Evolutionary conservation across 2,329 filamentous ascomycete genomes (phyloP).

Genomic region (Ceratocystis papillata): DNA sequence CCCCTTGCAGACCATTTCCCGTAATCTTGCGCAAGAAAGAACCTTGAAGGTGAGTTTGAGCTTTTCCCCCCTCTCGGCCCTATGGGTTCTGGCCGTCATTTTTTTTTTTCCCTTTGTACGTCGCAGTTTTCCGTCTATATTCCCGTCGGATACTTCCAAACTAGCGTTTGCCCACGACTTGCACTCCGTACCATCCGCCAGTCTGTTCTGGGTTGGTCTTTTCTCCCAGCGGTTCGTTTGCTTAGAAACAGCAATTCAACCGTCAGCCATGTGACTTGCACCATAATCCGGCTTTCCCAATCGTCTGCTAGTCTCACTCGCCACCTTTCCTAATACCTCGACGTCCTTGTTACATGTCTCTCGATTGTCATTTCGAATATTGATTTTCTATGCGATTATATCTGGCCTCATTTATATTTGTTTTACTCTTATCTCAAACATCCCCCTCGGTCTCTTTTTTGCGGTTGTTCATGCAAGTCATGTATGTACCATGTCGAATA

Average conservation of each 20-base stretch:
- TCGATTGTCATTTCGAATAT: neutral
- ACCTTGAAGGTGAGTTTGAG: slow-evolving; percentile 21
- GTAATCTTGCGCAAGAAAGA: slow-evolving; percentile 15
- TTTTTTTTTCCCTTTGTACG: neutral
- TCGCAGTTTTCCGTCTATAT: neutral
- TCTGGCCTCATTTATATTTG: neutral
- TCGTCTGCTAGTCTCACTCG: neutral
- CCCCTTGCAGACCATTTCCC: slow-evolving; percentile 3
- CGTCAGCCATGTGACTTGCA: neutral
- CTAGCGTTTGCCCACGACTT: neutral
- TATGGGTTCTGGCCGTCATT: neutral
- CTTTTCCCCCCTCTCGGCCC: neutral
- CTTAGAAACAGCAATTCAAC: neutral
- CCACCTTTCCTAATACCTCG: neutral
- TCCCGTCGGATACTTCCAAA: neutral
- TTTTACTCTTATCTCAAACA: neutral
- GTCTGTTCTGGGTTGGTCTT: neutral
- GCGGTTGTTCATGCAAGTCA: neutral
- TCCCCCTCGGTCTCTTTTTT: slow-evolving; percentile 1
- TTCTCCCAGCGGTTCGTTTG: neutral
- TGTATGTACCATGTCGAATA: neutral
- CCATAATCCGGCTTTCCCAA: neutral
- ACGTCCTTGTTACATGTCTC: neutral
- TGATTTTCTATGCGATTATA: neutral
- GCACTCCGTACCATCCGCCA: neutral